Evolutionary conservation across 306 rosid species (phyloP).

Genomic region (Astragalus membranaceus): DNA sequence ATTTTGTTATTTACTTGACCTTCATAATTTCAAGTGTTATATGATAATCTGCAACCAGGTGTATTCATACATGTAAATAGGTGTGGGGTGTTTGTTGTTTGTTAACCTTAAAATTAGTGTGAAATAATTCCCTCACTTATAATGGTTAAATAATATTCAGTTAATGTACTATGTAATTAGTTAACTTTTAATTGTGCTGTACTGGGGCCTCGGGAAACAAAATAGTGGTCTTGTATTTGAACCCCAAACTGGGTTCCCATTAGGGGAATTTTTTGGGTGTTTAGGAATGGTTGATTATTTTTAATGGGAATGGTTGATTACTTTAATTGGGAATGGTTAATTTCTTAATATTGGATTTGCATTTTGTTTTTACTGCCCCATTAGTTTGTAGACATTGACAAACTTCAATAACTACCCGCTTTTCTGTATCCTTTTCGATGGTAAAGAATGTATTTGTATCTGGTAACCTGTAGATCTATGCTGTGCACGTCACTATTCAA

Average conservation of each 20-base stretch:
- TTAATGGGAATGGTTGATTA: background rate
- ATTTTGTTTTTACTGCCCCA: background rate
- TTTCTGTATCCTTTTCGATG: background rate
- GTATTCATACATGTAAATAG: background rate
- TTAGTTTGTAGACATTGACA: background rate
- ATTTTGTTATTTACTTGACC: background rate
- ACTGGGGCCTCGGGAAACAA: background rate
- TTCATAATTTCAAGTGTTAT: background rate
- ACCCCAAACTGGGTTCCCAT: background rate
- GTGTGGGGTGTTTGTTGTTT: background rate
- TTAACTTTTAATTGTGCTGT: background rate
- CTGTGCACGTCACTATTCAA: background rate
- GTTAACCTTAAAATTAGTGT: background rate
- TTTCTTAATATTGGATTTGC: background rate
- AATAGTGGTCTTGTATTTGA: background rate
- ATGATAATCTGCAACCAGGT: background rate
- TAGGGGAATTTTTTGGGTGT: background rate
- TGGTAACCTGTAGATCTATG: conserved; percentile 1
- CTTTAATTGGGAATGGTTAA: background rate
- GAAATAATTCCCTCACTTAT: background rate
- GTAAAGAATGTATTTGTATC: background rate
- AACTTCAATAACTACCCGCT: background rate
- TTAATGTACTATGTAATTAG: background rate
- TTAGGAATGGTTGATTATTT: background rate
- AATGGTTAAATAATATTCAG: background rate